These are phyloP conservation scores for Camelina sativa DNA, from an alignment of 345 rosid species.

Conservation along the genomic window DNA sequence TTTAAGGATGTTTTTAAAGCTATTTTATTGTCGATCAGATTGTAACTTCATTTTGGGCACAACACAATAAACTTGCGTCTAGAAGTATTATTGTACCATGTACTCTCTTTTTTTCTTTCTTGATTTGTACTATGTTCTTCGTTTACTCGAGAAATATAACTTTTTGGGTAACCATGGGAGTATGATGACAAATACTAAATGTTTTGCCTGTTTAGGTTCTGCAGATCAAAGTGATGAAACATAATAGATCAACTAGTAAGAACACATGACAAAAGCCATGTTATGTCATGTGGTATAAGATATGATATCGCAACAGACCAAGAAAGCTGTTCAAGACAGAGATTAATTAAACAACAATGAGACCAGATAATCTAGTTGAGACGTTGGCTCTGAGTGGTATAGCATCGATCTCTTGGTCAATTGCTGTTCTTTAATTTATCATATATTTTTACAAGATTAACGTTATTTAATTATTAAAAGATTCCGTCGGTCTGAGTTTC, in stretches of 20 bases:
- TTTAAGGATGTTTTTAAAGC: background rate
- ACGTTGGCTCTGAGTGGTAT: too few species aligned
- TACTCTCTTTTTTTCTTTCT: background rate
- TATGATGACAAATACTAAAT: background rate
- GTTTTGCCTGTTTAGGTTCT: background rate
- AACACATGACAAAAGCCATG: background rate
- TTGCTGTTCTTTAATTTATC: too few species aligned
- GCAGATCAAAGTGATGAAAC: background rate
- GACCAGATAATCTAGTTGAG: too few species aligned
- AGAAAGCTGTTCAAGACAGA: background rate
- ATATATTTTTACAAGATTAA: background rate
- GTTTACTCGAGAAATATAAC: background rate
- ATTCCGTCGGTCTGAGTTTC: background rate
- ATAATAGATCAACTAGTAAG: background rate
- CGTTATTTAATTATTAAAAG: too few species aligned
- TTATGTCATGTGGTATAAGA: background rate
- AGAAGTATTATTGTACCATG: constrained; percentile 14
- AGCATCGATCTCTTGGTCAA: too few species aligned
- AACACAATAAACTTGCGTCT: background rate
- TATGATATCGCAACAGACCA: background rate
- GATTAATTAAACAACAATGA: background rate
- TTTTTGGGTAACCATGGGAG: background rate
- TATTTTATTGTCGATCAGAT: background rate
- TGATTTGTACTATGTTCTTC: background rate
- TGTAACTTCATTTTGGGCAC: constrained; percentile 13